These are phyloP conservation scores for Aspergillus ochraceus DNA, from an alignment of 2,329 filamentous ascomycete genomes.

Conservation along the genomic window DNA sequence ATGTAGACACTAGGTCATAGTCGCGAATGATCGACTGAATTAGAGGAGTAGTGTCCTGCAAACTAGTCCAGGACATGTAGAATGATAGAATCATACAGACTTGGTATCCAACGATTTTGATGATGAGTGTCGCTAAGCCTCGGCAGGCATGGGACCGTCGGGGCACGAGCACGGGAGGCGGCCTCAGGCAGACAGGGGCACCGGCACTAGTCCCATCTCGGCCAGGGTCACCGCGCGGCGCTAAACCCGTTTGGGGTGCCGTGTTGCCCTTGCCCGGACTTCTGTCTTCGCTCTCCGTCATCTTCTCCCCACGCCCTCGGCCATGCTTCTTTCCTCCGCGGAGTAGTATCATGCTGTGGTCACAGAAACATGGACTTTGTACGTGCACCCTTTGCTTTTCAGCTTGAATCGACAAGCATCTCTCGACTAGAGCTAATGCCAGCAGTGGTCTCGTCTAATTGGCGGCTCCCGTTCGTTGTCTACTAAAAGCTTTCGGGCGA, in stretches of 20 bases:
- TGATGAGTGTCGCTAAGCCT: too few species aligned
- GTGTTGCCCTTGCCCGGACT: constrained; percentile 1
- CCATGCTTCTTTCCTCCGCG: constrained; percentile 13
- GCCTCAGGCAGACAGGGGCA: constrained; percentile 1
- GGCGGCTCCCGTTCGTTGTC: constrained; percentile 53
- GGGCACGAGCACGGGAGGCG: too few species aligned
- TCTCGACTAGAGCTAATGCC: constrained; percentile 7
- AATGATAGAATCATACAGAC: neutral
- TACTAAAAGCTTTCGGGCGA: constrained; percentile 50
- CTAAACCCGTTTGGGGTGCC: constrained; percentile 9
- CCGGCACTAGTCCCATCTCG: neutral
- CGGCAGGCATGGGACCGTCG: too few species aligned
- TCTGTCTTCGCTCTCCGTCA: constrained; percentile 2
- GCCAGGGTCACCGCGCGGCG: neutral
- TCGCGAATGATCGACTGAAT: too few species aligned
- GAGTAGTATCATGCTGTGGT: constrained; percentile 32
- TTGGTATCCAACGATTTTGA: too few species aligned
- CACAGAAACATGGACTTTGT: constrained; percentile 47
- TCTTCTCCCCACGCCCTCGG: constrained; percentile 12
- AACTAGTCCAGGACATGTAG: too few species aligned
- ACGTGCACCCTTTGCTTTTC: constrained; percentile 20
- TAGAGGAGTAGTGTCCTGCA: too few species aligned
- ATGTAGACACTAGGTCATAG: too few species aligned
- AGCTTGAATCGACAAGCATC: neutral
- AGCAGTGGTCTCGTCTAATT: constrained; percentile 62